Evolutionary conservation across 139 green algal genomes (phyloP).

Genomic region (Eudorina sp.): DNA sequence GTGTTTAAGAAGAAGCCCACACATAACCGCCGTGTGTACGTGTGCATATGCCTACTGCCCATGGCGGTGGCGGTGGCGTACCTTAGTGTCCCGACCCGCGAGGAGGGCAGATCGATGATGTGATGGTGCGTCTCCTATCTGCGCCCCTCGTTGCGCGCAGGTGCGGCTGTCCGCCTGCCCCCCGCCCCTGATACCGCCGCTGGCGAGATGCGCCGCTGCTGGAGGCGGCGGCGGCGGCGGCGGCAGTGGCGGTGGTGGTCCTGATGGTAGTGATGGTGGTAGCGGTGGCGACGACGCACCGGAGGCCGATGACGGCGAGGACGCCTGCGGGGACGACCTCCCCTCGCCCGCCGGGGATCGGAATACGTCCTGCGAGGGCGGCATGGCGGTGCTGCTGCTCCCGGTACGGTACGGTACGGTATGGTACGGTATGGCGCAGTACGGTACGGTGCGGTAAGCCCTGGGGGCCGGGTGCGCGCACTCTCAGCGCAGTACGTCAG

Average conservation of each 20-base stretch:
- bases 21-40: neutral
- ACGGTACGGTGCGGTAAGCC: neutral
- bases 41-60: too few relatives aligned
- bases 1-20: neutral
- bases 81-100: too few relatives aligned
- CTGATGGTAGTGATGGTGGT: too few relatives aligned
- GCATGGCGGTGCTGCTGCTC: neutral
- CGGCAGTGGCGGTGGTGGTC: too few relatives aligned
- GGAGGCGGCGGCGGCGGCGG: too few relatives aligned
- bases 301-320: neutral
- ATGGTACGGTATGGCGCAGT: neutral
- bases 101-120: too few relatives aligned
- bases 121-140: too few relatives aligned
- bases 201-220: neutral
- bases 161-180: neutral
- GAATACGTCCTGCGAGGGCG: neutral
- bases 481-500: neutral
- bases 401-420: neutral
- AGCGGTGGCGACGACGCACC: too few relatives aligned
- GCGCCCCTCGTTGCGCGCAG: neutral
- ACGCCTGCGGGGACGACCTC: neutral
- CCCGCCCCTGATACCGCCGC: neutral
- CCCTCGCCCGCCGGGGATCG: neutral
- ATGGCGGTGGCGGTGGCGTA: too few relatives aligned
- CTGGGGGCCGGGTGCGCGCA: neutral